These are phyloP conservation scores for Pythium plurisporium DNA, from an alignment of 352 stramenopile species.

Conservation along the genomic window DNA sequence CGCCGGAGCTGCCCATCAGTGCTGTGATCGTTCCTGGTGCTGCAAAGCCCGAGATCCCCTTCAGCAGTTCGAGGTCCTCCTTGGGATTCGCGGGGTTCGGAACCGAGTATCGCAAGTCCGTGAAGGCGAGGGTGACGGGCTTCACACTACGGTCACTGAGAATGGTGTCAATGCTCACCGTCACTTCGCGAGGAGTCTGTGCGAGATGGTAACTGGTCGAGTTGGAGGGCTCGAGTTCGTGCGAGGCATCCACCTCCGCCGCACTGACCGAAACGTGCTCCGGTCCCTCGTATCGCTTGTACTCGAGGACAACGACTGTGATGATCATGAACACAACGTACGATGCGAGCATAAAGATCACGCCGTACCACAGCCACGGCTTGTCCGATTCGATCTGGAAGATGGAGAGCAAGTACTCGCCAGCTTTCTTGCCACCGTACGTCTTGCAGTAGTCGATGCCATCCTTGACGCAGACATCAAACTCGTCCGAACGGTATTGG, in stretches of 20 bases:
- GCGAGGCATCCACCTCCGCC: no score
- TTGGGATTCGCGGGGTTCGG: constrained; percentile 19
- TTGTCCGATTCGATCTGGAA: constrained; percentile 20
- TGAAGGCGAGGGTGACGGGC: neutral
- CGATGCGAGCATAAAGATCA: constrained; percentile 16
- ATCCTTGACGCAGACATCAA: constrained; percentile 17
- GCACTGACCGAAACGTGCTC: no score
- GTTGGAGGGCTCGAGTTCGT: no score
- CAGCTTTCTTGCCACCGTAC: constrained; percentile 14
- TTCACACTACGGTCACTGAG: no score
- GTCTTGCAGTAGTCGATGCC: constrained; percentile 25
- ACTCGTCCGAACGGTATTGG: constrained; percentile 22
- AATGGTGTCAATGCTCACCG: no score
- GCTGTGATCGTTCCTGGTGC: constrained; percentile 51
- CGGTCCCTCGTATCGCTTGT: constrained; percentile 24
- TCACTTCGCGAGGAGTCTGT: no score
- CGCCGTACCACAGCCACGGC: constrained; percentile 19
- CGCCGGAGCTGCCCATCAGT: constrained; percentile 65
- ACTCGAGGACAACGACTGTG: constrained; percentile 27
- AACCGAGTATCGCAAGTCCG: constrained; percentile 27
- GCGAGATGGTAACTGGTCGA: no score
- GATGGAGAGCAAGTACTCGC: constrained; percentile 23
- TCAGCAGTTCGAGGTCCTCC: constrained; percentile 45
- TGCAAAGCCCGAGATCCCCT: constrained; percentile 43
- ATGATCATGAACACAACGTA: constrained; percentile 30